Conservation (phyloP, 2,329 filamentous ascomycete species). For the Simplicillium sp. region DNA sequence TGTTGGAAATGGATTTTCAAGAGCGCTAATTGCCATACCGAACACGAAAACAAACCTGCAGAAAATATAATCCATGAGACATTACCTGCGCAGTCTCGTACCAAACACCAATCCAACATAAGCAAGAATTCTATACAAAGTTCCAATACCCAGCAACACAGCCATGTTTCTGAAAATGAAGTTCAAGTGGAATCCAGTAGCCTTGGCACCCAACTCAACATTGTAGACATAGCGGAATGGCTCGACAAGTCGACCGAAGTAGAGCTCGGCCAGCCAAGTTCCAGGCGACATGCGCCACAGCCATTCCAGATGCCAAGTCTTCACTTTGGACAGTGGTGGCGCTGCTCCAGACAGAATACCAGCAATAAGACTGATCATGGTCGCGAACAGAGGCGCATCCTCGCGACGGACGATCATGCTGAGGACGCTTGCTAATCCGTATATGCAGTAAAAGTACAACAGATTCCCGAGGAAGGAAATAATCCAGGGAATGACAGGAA, state of each 20-base stretch:
- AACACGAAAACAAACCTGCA: too few relatives aligned
- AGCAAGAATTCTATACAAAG: slow-evolving; percentile 33
- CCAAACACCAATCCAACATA: slow-evolving; percentile 27
- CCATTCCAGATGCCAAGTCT: slow-evolving; percentile 43
- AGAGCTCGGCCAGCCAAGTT: slow-evolving; percentile 46
- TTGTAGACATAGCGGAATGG: slow-evolving; percentile 42
- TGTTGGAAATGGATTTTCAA: too few relatives aligned
- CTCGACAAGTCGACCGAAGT: slow-evolving; percentile 40
- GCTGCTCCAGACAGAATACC: slow-evolving; percentile 44
- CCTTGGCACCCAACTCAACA: slow-evolving; percentile 31
- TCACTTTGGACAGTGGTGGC: slow-evolving; percentile 37
- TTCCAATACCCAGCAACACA: slow-evolving; percentile 33
- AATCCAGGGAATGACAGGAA: slow-evolving; percentile 38
- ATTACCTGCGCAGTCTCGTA: slow-evolving; percentile 18
- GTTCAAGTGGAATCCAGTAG: slow-evolving; percentile 35
- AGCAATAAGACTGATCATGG: slow-evolving; percentile 43
- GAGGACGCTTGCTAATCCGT: slow-evolving; percentile 41
- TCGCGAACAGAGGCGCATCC: slow-evolving; percentile 46
- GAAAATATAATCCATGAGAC: too few relatives aligned
- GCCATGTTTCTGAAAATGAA: slow-evolving; percentile 33
- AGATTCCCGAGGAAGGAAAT: slow-evolving; percentile 40
- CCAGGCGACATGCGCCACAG: slow-evolving; percentile 44
- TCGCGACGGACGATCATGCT: slow-evolving; percentile 43
- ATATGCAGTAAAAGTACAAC: slow-evolving; percentile 49
- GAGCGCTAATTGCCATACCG: too few relatives aligned